Conservation (phyloP, 139 green algal species). For the Haematococcus sp. region DNA sequence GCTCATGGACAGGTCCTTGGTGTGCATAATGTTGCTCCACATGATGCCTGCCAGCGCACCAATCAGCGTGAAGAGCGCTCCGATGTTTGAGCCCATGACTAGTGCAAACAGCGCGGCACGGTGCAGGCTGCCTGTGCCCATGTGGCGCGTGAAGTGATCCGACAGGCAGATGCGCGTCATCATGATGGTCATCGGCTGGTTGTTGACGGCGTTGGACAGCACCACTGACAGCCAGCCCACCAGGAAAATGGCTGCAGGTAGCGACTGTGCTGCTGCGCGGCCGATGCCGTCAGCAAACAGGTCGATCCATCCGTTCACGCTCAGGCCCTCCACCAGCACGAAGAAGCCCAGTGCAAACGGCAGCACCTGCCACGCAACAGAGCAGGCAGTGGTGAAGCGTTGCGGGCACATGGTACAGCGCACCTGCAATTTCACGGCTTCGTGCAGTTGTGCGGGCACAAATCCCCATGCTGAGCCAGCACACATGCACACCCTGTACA, state of each 20-base stretch:
- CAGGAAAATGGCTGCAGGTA: conserved; percentile 12
- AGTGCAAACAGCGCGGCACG: conserved; percentile 32
- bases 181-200: conserved; percentile 61
- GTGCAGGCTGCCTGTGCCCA: background rate
- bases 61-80: conserved; percentile 43
- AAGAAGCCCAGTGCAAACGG: conserved; percentile 56
- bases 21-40: conserved; percentile 20
- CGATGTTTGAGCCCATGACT: conserved; percentile 40
- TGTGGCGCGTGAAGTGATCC: background rate
- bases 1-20: background rate
- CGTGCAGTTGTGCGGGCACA: no score
- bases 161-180: conserved; percentile 37
- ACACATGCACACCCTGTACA: no score
- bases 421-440: no score
- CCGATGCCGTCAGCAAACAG: conserved; percentile 23
- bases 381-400: no score
- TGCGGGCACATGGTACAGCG: no score
- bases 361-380: no score
- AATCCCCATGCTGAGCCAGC: no score
- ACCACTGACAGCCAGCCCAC: conserved; percentile 29
- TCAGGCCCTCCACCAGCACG: conserved; percentile 43
- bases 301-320: conserved; percentile 41
- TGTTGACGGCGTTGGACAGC: conserved; percentile 50
- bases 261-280: background rate
- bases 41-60: conserved; percentile 50